Evolutionary conservation across 257 asterid genomes (phyloP), one percentile per base, ranked within the genome.

Genomic region (Solanum corneliomulleri): DNA sequence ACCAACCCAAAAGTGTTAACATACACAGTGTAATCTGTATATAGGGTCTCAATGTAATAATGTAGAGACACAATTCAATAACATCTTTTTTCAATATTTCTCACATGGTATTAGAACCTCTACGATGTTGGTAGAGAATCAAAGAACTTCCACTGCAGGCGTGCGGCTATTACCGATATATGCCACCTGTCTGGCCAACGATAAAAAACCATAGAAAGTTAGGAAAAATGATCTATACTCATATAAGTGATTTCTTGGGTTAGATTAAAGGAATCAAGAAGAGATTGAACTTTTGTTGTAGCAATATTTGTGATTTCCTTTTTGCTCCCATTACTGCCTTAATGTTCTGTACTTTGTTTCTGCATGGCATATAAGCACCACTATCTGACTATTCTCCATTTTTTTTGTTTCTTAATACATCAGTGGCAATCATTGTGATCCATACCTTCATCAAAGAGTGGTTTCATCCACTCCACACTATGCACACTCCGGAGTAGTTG

Each of bases 401-500:
- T 64, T 4, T 89, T 33, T 35, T 25, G 9, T 37, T 76, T 37
- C 27, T 23, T 75, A 23, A 47, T 47, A 47, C 42, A 29, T 49
- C 86, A 85, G 88, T 85, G 85, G 58, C 29, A 25, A 70, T 27
- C 15, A 82, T 25, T 39, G 35, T 39, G 82, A 56, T 25, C 20
- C 58, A 74, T 77, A 87, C 58, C 70, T 66, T 23, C 64, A 14
- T 33, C 49, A 39, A 77, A 74, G 52, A 15, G 85, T 45, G 52
- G 64, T 86, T 85, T 71, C 88, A 8, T 88, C 90, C 29, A 39
- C 56, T 70, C 45, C 72, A 20, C 90, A 87, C 80, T 82, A 87
- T 85, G 91, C 89, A 35, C 91, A 89, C 85, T 81, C 91, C 3
- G 91, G 91, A 7, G 88, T 89, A 69, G 89, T 81, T 42, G 90